Conservation (phyloP, 768 basidiomycete genomes). For the Boletellus ananiceps region DNA sequence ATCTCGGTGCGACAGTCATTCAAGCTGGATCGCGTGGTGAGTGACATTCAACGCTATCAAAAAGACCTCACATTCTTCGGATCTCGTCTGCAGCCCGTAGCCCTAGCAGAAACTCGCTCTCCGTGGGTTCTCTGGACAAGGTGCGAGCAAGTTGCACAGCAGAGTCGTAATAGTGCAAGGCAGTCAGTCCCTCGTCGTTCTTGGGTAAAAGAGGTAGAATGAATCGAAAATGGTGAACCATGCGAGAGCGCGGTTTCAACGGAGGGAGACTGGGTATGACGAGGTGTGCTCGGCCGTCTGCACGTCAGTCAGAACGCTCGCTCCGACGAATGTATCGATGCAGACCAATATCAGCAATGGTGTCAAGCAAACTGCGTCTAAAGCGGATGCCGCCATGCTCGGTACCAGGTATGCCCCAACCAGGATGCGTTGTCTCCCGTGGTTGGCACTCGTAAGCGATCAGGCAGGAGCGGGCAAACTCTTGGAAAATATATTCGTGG, state of each 20-base stretch:
- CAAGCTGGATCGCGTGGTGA: conserved; percentile 37
- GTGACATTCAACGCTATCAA: not conserved
- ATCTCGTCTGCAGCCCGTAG: conserved; percentile 60
- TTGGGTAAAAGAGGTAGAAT: conserved; percentile 56
- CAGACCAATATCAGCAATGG: conserved; percentile 65
- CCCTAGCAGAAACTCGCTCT: conserved; percentile 63
- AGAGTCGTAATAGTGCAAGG: conserved; percentile 73
- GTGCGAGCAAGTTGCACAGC: conserved; percentile 69
- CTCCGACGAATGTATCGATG: not conserved
- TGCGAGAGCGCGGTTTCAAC: conserved; percentile 66
- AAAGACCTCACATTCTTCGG: conserved; percentile 46
- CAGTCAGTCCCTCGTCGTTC: conserved; percentile 62
- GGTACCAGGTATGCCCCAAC: conserved; percentile 73
- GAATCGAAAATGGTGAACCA: conserved; percentile 79
- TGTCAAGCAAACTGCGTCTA: conserved; percentile 65
- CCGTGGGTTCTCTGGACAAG: conserved; percentile 53
- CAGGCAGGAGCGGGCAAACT: conserved; percentile 71
- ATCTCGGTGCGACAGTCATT: conserved; percentile 63
- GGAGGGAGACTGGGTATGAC: conserved; percentile 70
- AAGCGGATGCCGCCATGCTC: conserved; percentile 59
- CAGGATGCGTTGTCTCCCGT: conserved; percentile 58
- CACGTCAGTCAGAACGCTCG: conserved; percentile 5
- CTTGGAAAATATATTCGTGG: conserved; percentile 63
- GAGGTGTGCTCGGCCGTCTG: conserved; percentile 65
- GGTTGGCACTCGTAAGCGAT: conserved; percentile 70